Evolutionary conservation across 1,139 yeast species (phyloP), one percentile per base, ranked within the genome.

Genomic region (Yamadazyma spencermartinsiae): DNA sequence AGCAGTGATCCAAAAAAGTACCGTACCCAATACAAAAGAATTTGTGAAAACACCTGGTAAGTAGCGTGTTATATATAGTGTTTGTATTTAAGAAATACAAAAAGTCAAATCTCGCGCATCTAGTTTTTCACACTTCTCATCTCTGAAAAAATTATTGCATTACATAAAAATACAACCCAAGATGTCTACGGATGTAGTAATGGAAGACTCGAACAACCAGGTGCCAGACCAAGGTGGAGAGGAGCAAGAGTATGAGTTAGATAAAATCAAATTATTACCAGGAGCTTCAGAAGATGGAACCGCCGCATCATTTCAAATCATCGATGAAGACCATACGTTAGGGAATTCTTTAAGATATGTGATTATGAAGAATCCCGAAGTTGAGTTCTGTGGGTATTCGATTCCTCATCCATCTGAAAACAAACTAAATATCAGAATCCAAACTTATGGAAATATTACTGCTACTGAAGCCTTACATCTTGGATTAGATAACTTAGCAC

Each of bases 391-490:
- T 58, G 98, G 98, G 42, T 92, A 92, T 67, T 87, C 97, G 35
- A 94, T 92, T 47, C 98, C 98, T n/a, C 98, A 92, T 65, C 98
- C 98, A 20, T 87, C 96, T 25, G 98, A 94, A 64, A 78, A 88
- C 44, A 85, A 86, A 53, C 69, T 92, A 65, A 89, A 94, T 66
- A 61, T 92, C 41, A 80, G 98, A 65, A 88, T 92, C 48, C 98
- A 92, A 65, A 94, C 98, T 1, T 90, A 89, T 56, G 97, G 94
- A 35, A 74, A 77, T 43, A 77, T 82, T 48, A 85, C 98, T 9
- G 98, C 98, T 4, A 80, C 86, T 31, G 96, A 90, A 60, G 98
- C 97, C 2, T 75, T 92, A 34, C 92, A 88, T 55, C 87, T 88
- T 61, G 98, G 98, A 17, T 74, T 92, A 44, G 87, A 85, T 49